Evolutionary conservation across 148 eudicot genomes (phyloP).

Genomic region (Chenopodium quinoa): DNA sequence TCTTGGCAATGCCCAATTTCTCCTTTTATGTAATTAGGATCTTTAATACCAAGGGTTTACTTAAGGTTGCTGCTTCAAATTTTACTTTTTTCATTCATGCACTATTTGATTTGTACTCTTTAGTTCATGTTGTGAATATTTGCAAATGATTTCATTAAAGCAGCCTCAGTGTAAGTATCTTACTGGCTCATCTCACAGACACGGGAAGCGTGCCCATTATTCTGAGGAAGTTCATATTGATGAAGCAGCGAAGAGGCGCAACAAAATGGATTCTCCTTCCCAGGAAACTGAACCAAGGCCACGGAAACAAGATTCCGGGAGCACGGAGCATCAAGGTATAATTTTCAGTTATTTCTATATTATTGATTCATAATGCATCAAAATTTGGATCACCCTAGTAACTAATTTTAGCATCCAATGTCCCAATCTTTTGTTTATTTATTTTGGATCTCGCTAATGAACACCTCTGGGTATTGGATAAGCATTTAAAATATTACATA

Average conservation of each 20-base stretch:
- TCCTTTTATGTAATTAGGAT: neutral
- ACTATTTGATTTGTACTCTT: too few species aligned
- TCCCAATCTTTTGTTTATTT: neutral
- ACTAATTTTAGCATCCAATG: neutral
- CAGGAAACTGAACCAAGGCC: conserved; percentile 17
- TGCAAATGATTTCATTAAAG: conserved; percentile 12
- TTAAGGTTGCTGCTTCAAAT: too few species aligned
- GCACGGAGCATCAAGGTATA: conserved; percentile 23
- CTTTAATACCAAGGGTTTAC: neutral
- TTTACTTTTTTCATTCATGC: too few species aligned
- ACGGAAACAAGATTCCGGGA: conserved; percentile 18
- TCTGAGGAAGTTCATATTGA: conserved; percentile 36
- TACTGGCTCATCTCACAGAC: conserved; percentile 48
- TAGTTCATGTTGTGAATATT: too few species aligned
- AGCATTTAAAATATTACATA: too few species aligned
- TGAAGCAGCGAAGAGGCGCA: conserved; percentile 43
- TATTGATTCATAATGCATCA: neutral
- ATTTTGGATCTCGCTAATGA: too few species aligned
- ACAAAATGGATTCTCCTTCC: conserved; percentile 38
- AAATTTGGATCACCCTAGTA: neutral
- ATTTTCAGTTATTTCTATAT: neutral
- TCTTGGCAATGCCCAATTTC: neutral
- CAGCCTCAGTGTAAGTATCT: conserved; percentile 69
- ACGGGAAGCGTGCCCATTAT: conserved; percentile 65
- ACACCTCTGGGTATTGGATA: too few species aligned